A percentile compares a stretch with the other conserved stretches of the same genome.
phyloP scores from a whole-genome alignment of 352 stramenopile species.

The Peronosclerospora sorghi region DNA sequence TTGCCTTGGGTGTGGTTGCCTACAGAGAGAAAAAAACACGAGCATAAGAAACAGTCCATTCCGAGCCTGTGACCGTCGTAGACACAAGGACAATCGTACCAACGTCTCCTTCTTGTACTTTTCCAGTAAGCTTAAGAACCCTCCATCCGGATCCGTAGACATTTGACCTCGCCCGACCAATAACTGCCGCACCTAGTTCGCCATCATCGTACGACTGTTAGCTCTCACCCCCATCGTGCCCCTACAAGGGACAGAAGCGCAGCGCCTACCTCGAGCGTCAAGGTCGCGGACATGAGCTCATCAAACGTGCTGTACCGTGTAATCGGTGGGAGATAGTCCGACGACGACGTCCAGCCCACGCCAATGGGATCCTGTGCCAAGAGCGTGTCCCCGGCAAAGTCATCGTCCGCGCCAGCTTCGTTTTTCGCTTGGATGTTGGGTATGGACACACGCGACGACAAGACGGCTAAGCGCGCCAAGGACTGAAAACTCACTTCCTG shows the following conservation, averaged over 20 bases:
- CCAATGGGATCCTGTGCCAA: conserved; percentile 68
- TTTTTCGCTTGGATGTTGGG: conserved; percentile 47
- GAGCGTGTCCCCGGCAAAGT: conserved; percentile 34
- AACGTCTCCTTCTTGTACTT: conserved; percentile 78
- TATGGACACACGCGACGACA: conserved; percentile 71
- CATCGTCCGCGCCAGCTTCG: conserved; percentile 28
- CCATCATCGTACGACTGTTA: not conserved
- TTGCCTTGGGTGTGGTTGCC: conserved; percentile 25
- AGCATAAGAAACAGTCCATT: no score
- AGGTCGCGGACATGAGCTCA: conserved; percentile 82
- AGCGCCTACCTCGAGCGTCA: conserved; percentile 83
- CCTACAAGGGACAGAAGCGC: no score
- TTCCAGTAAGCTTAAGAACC: conserved; percentile 70
- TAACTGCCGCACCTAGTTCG: conserved; percentile 57
- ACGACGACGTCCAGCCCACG: conserved; percentile 56
- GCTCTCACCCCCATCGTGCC: no score
- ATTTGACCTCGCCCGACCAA: conserved; percentile 76
- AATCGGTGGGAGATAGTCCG: conserved; percentile 67
- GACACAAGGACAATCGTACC: conserved; percentile 13
- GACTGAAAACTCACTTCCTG: conserved; percentile 84
- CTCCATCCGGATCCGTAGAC: conserved; percentile 69
- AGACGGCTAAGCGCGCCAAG: conserved; percentile 61
- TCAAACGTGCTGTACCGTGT: conserved; percentile 85
- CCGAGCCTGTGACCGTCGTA: no score
- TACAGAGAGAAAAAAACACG: not conserved